Evolutionary conservation across 768 basidiomycete genomes (phyloP).

Genomic region (Lentinus brumalis): DNA sequence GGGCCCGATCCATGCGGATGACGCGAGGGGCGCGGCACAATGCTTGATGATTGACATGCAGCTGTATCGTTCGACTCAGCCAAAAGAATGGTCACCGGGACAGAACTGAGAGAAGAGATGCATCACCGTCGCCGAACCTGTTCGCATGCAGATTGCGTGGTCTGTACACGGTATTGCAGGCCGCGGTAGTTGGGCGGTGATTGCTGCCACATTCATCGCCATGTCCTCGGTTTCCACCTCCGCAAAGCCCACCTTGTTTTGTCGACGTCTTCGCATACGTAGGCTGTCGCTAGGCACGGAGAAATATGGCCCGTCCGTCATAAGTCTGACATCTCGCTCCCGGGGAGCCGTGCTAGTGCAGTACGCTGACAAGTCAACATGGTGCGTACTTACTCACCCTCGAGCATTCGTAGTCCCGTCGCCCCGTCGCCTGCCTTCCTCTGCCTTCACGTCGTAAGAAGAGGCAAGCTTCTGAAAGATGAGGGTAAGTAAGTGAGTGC

Average conservation of each 20-base stretch:
- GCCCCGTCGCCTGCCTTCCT: too few relatives aligned
- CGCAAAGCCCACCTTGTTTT: background rate
- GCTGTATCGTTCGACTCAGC: background rate
- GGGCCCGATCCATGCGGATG: background rate
- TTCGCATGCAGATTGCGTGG: background rate
- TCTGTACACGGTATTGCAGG: background rate
- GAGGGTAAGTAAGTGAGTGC: too few relatives aligned
- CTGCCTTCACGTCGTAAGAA: too few relatives aligned
- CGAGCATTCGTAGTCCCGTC: too few relatives aligned
- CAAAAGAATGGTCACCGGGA: background rate
- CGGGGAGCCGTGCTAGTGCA: too few relatives aligned
- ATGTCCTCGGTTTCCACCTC: background rate
- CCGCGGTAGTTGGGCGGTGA: slow-evolving; percentile 11
- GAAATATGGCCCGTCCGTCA: too few relatives aligned
- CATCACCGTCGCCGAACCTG: background rate
- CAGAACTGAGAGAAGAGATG: background rate
- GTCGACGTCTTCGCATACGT: too few relatives aligned
- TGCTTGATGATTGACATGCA: background rate
- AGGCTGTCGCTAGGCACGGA: too few relatives aligned
- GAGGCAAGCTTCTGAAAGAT: too few relatives aligned
- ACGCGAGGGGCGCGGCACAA: slow-evolving; percentile 3
- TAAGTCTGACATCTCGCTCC: too few relatives aligned
- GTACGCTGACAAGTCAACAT: too few relatives aligned
- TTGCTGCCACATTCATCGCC: background rate
- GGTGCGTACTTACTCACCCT: too few relatives aligned